These are phyloP conservation scores for Globisporangium uncinulatum DNA, from an alignment of 352 stramenopile species.

Conservation along the genomic window DNA sequence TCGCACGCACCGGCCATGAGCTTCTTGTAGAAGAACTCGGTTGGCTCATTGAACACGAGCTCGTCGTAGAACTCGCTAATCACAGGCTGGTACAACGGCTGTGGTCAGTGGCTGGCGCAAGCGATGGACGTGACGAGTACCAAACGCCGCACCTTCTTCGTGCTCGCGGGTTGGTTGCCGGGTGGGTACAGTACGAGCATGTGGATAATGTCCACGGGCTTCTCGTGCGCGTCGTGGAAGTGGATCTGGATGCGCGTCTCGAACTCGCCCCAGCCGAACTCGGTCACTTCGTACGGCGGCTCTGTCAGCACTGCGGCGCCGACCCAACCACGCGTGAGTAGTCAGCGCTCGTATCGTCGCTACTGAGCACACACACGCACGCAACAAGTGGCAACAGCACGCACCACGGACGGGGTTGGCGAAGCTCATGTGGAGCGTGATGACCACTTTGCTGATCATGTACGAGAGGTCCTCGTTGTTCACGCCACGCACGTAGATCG, in stretches of 20 bases:
- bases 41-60: conserved; percentile 97
- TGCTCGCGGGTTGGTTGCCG: conserved; percentile 82
- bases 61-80: conserved; percentile 97
- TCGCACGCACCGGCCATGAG: conserved; percentile 53
- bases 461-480: conserved; percentile 93
- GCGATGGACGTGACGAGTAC: neutral
- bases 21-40: conserved; percentile 93
- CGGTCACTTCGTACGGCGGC: conserved; percentile 95
- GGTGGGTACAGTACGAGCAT: conserved; percentile 83
- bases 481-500: conserved; percentile 91
- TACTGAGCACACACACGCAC: conserved; percentile 1
- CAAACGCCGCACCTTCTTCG: conserved; percentile 66
- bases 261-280: conserved; percentile 97
- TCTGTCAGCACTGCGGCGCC: conserved; percentile 81
- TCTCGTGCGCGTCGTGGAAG: conserved; percentile 93
- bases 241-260: conserved; percentile 95
- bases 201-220: conserved; percentile 89
- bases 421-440: conserved; percentile 96
- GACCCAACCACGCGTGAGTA: too few species aligned
- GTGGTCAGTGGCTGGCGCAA: too few species aligned
- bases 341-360: neutral
- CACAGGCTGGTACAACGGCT: conserved; percentile 61
- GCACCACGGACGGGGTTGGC: conserved; percentile 87
- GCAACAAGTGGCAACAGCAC: neutral
- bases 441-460: conserved; percentile 96